Percentiles rank a stretch among this genome's conserved stretches.
Evolutionary conservation across 495 filamentous ascomycete genomes (phyloP).

Genomic region (Amniculicola lignicola): DNA sequence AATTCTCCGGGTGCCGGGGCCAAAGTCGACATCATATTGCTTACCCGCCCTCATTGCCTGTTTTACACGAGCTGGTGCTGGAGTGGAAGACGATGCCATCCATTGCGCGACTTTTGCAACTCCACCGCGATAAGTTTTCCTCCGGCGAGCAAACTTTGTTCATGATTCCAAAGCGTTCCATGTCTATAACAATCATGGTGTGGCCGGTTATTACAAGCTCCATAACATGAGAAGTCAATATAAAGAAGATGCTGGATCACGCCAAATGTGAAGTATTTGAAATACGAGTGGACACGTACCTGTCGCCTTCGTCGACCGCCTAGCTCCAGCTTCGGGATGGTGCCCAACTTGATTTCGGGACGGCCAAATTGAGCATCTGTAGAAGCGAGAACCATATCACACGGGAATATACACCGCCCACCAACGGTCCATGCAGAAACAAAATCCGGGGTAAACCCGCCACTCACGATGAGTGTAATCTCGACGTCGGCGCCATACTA

Average conservation of each 20-base stretch:
- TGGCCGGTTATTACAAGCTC: constrained; percentile 21
- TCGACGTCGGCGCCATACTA: constrained; percentile 31
- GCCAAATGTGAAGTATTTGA: background rate
- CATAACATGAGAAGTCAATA: constrained; percentile 25
- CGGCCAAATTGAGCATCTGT: constrained; percentile 42
- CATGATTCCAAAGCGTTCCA: constrained; percentile 26
- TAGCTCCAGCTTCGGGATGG: constrained; percentile 48
- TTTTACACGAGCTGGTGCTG: constrained; percentile 17
- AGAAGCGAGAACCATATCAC: constrained; percentile 45
- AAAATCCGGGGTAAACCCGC: background rate
- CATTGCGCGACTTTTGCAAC: constrained; percentile 10
- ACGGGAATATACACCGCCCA: constrained; percentile 20
- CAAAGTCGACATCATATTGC: background rate
- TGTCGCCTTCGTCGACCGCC: constrained; percentile 40
- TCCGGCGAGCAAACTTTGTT: constrained; percentile 13
- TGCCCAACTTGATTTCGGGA: constrained; percentile 47
- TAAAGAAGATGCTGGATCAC: background rate
- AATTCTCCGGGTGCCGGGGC: constrained; percentile 1
- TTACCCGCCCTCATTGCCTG: constrained; percentile 21
- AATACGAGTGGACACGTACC: background rate
- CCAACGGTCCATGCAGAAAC: background rate
- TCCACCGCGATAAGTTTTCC: constrained; percentile 14
- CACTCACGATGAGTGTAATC: constrained; percentile 25
- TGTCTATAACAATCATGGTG: constrained; percentile 8
- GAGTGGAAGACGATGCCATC: constrained; percentile 18